These are phyloP conservation scores for Penicillium silybi DNA, from an alignment of 495 filamentous ascomycete genomes.

Conservation along the genomic window DNA sequence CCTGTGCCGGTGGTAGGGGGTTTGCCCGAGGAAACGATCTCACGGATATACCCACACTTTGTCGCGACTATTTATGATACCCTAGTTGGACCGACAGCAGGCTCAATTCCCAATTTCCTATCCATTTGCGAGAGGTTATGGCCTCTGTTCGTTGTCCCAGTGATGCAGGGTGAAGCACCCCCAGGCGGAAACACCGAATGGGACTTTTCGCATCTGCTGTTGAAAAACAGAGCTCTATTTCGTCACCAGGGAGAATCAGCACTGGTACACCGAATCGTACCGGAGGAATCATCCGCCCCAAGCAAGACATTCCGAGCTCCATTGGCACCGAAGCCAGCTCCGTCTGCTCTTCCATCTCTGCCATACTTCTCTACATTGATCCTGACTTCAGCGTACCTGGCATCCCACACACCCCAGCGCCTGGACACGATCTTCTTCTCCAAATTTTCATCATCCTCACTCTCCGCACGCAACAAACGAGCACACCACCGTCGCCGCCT, in stretches of 20 bases:
- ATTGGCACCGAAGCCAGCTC: constrained; percentile 24
- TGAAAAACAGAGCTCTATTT: constrained; percentile 69
- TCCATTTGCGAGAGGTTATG: constrained; percentile 64
- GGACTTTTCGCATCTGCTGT: constrained; percentile 78
- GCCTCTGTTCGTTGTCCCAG: constrained; percentile 64
- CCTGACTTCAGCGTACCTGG: constrained; percentile 83
- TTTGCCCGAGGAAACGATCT: constrained; percentile 25
- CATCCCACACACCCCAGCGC: constrained; percentile 78
- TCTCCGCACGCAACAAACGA: constrained; percentile 45
- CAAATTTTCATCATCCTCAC: constrained; percentile 61
- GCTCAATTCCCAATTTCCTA: constrained; percentile 40
- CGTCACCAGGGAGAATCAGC: constrained; percentile 72
- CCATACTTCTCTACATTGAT: constrained; percentile 80
- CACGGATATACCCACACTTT: constrained; percentile 40
- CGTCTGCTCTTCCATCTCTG: constrained; percentile 46
- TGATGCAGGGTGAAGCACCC: constrained; percentile 32
- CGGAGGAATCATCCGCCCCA: constrained; percentile 27
- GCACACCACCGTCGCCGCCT: constrained; percentile 55
- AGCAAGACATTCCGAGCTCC: constrained; percentile 23
- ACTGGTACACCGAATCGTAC: constrained; percentile 66
- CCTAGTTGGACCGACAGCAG: constrained; percentile 39
- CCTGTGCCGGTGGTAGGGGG: constrained; percentile 34
- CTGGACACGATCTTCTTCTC: constrained; percentile 82
- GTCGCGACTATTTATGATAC: constrained; percentile 41
- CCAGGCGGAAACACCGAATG: constrained; percentile 51